Evolutionary conservation across 768 basidiomycete species (phyloP).

Genomic region (Kwoniella sp.): DNA sequence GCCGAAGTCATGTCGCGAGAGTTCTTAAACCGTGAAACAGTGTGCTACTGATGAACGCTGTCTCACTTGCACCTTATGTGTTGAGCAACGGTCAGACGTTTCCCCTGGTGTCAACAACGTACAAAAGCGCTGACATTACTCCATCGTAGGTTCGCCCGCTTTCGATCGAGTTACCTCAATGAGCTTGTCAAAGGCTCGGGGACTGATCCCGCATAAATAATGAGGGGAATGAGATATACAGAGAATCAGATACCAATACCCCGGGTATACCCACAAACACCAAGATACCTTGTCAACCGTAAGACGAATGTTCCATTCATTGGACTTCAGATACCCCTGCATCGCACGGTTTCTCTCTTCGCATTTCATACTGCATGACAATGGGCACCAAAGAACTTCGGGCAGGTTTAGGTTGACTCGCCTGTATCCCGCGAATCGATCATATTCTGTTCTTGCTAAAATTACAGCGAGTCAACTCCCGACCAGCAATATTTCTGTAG

Average conservation of each 20-base stretch:
- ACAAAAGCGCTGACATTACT: neutral
- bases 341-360: neutral
- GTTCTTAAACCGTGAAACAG: neutral
- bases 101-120: neutral
- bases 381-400: too few species aligned
- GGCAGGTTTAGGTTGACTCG: too few species aligned
- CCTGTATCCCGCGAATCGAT: too few species aligned
- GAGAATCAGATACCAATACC: neutral
- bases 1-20: too few species aligned
- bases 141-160: neutral
- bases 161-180: neutral
- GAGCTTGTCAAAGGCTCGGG: too few species aligned
- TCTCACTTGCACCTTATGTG: neutral
- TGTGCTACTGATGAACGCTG: constrained; percentile 1
- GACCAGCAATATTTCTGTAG: too few species aligned
- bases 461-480: too few species aligned
- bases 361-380: too few species aligned
- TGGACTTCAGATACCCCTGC: neutral
- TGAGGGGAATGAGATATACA: neutral
- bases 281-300: neutral
- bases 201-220: too few species aligned
- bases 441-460: too few species aligned
- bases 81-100: neutral
- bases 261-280: neutral
- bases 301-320: neutral